Evolutionary conservation across 1,284 basidiomycete genomes (phyloP).

Genomic region (Ganoderma multipileum): DNA sequence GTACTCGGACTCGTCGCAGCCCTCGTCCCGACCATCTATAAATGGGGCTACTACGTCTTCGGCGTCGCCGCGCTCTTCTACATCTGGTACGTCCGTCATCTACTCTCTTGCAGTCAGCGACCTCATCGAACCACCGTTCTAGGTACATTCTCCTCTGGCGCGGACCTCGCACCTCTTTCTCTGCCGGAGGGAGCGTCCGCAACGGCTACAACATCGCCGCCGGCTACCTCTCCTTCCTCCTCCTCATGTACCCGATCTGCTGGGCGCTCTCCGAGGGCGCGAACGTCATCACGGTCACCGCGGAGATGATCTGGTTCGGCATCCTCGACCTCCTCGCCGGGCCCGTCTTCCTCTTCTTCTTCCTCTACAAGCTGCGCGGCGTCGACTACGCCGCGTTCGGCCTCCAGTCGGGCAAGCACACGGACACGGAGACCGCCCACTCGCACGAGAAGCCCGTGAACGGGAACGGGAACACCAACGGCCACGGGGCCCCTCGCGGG

Average conservation of each 20-base stretch:
- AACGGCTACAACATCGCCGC: conserved; percentile 50
- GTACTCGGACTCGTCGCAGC: conserved; percentile 60
- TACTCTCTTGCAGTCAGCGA: background rate
- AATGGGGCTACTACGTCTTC: conserved; percentile 58
- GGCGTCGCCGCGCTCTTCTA: conserved; percentile 54
- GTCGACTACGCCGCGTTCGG: conserved; percentile 40
- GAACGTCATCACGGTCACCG: conserved; percentile 52
- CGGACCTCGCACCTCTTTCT: conserved; percentile 42
- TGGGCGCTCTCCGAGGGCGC: conserved; percentile 57
- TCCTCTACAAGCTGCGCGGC: conserved; percentile 39
- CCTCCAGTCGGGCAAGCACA: conserved; percentile 38
- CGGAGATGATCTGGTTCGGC: conserved; percentile 64
- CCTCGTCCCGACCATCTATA: conserved; percentile 57
- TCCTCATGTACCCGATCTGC: conserved; percentile 57
- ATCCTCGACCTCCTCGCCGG: conserved; percentile 65
- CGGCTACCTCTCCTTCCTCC: conserved; percentile 53
- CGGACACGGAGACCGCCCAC: conserved; percentile 23
- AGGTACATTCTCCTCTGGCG: conserved; percentile 43
- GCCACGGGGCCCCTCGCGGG: no score
- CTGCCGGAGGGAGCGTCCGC: conserved; percentile 46
- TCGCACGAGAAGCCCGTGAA: background rate
- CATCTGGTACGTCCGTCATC: conserved; percentile 47
- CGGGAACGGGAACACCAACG: background rate
- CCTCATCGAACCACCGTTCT: background rate
- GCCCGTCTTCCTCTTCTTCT: conserved; percentile 52